phyloP scores from a whole-genome alignment of 495 filamentous ascomycete species.

The Podospora anserina region DNA sequence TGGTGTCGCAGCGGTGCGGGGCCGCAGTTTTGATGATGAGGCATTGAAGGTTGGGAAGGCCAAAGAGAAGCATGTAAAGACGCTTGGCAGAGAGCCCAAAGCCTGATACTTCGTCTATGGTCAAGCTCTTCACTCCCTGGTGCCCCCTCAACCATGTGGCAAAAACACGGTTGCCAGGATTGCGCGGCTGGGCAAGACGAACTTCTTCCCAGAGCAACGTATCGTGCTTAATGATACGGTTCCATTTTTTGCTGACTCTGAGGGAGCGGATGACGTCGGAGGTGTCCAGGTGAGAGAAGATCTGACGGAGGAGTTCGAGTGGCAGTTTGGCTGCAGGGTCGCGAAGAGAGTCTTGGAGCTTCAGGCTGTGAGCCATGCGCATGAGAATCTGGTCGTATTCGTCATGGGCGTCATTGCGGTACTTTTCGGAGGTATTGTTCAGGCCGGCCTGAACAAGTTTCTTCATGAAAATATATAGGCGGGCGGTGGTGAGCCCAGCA shows the following conservation, averaged over 20 bases:
- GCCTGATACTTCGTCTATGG: constrained; percentile 14
- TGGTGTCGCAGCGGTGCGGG: neutral
- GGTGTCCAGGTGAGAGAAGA: constrained; percentile 24
- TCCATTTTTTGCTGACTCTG: constrained; percentile 28
- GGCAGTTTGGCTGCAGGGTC: constrained; percentile 30
- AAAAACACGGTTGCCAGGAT: constrained; percentile 9
- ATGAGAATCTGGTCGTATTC: constrained; percentile 19
- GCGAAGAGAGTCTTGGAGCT: constrained; percentile 13
- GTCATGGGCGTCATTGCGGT: neutral
- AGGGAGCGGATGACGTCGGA: constrained; percentile 15
- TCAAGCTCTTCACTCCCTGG: constrained; percentile 15
- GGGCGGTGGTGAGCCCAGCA: neutral
- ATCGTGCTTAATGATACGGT: constrained; percentile 14
- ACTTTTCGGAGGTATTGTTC: neutral
- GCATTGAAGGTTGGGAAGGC: constrained; percentile 18
- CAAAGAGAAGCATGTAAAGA: constrained; percentile 11
- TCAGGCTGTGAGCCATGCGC: constrained; percentile 24
- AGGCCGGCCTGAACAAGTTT: neutral
- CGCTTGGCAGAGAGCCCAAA: constrained; percentile 17
- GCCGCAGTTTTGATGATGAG: constrained; percentile 14
- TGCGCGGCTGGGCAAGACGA: constrained; percentile 14
- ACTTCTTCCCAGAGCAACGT: constrained; percentile 23
- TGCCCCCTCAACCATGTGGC: constrained; percentile 20
- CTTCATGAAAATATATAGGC: neutral
- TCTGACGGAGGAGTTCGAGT: constrained; percentile 20